A percentile compares a stretch with the other conserved stretches of the same genome.
Evolutionary conservation across 805 yeast species (phyloP).

Genomic region (Yarrowia sp.): DNA sequence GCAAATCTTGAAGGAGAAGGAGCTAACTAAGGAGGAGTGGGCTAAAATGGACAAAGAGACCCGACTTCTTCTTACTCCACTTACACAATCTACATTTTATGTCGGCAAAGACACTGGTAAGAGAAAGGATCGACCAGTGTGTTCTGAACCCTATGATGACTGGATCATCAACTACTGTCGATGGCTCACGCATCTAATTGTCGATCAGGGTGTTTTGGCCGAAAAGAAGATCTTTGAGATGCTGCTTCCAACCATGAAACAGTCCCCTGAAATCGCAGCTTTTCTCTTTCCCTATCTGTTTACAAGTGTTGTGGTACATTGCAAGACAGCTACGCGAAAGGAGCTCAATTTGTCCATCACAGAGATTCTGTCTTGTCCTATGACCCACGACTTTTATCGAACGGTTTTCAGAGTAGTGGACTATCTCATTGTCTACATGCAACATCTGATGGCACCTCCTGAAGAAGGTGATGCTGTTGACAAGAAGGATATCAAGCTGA

Average conservation of each 20-base stretch:
- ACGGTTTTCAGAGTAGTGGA: conserved; percentile 81
- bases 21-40: conserved; percentile 14
- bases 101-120: conserved; percentile 7
- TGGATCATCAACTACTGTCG: conserved; percentile 80
- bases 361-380: conserved; percentile 57
- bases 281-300: conserved; percentile 80
- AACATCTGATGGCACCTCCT: conserved; percentile 21
- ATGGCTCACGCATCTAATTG: conserved; percentile 61
- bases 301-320: conserved; percentile 64
- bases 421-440: conserved; percentile 78
- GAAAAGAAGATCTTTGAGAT: conserved; percentile 62
- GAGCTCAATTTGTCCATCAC: conserved; percentile 71
- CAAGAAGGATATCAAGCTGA: conserved; percentile 45
- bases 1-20: conserved; percentile 54
- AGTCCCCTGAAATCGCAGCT: conserved; percentile 63
- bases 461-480: conserved; percentile 12
- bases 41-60: conserved; percentile 9
- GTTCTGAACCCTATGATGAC: conserved; percentile 52
- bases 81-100: conserved; percentile 55
- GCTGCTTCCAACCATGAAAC: conserved; percentile 68
- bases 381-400: conserved; percentile 70
- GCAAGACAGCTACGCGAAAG: conserved; percentile 55
- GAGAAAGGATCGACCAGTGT: conserved; percentile 6
- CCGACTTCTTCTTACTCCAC: neutral
- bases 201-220: conserved; percentile 46